Evolutionary conservation across 2,329 filamentous ascomycete genomes (phyloP).

Genomic region (Fusarium sp.): DNA sequence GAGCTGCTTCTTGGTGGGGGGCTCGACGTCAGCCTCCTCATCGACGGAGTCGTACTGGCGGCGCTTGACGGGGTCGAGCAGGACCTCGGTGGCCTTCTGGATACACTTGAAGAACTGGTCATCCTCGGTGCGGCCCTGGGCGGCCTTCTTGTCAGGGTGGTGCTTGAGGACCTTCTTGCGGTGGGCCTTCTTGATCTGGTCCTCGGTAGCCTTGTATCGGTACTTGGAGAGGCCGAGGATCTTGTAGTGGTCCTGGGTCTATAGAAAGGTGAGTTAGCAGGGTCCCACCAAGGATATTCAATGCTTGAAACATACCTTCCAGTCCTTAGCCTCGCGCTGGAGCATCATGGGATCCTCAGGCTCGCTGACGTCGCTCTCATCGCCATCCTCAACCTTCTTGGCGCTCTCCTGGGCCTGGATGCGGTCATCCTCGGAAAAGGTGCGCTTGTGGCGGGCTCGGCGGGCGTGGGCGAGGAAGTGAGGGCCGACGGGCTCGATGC

Average conservation of each 20-base stretch:
- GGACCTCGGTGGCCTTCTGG: constrained; percentile 95
- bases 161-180: constrained; percentile 99
- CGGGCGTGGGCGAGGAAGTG: constrained; percentile 98
- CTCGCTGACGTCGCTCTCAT: constrained; percentile 93
- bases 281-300: background rate
- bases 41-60: constrained; percentile 98
- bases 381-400: constrained; percentile 95
- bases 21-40: constrained; percentile 91
- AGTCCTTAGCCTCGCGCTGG: constrained; percentile 95
- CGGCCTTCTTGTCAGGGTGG: constrained; percentile 99
- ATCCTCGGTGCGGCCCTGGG: constrained; percentile 87
- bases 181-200: constrained; percentile 99
- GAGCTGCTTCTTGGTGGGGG: constrained; percentile 91
- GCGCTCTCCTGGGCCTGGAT: constrained; percentile 96
- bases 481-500: constrained; percentile 95
- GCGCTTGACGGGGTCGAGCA: constrained; percentile 91
- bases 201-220: constrained; percentile 92
- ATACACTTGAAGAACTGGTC: constrained; percentile 99
- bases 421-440: constrained; percentile 98
- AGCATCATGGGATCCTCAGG: constrained; percentile 94
- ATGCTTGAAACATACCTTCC: constrained; percentile 80
- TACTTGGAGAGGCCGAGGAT: constrained; percentile 94
- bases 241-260: constrained; percentile 98
- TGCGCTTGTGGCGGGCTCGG: constrained; percentile 95
- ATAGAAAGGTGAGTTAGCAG: constrained; percentile 9